Evolutionary conservation across 1,284 basidiomycete genomes (phyloP).

Genomic region (Cryptococcus depauperatus): DNA sequence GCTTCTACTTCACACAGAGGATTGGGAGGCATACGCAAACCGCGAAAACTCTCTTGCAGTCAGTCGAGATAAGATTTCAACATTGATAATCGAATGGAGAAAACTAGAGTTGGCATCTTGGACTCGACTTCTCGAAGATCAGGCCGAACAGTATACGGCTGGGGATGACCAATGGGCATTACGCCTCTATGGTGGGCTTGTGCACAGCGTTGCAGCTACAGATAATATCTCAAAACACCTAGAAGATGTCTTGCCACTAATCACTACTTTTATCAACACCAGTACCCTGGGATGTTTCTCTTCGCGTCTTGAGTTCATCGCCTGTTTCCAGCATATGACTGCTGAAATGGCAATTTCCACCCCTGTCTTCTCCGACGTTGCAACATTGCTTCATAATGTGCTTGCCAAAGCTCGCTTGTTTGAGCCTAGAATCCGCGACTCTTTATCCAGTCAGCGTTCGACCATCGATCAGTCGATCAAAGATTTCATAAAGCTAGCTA

Average conservation of each 20-base stretch:
- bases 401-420: constrained; percentile 63
- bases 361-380: constrained; percentile 43
- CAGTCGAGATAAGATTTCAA: constrained; percentile 60
- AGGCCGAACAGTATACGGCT: constrained; percentile 56
- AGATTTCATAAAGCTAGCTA: constrained; percentile 85
- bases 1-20: constrained; percentile 77
- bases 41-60: constrained; percentile 68
- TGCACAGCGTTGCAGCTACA: constrained; percentile 58
- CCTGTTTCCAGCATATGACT: constrained; percentile 55
- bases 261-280: constrained; percentile 72
- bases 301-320: constrained; percentile 60
- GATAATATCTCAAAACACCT: constrained; percentile 46
- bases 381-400: constrained; percentile 61
- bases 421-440: constrained; percentile 49
- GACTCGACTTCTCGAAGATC: constrained; percentile 69
- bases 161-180: constrained; percentile 84
- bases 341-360: constrained; percentile 14
- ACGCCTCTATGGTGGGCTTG: constrained; percentile 70
- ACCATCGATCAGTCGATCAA: constrained; percentile 72
- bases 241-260: constrained; percentile 61
- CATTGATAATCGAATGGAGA: constrained; percentile 82
- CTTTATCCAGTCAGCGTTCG: constrained; percentile 56
- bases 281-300: constrained; percentile 77
- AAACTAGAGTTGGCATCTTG: constrained; percentile 82
- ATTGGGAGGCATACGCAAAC: constrained; percentile 95